Evolutionary conservation across 345 rosid genomes (phyloP), one percentile per base, ranked within the genome.

Genomic region (Eucalyptus marginata): DNA sequence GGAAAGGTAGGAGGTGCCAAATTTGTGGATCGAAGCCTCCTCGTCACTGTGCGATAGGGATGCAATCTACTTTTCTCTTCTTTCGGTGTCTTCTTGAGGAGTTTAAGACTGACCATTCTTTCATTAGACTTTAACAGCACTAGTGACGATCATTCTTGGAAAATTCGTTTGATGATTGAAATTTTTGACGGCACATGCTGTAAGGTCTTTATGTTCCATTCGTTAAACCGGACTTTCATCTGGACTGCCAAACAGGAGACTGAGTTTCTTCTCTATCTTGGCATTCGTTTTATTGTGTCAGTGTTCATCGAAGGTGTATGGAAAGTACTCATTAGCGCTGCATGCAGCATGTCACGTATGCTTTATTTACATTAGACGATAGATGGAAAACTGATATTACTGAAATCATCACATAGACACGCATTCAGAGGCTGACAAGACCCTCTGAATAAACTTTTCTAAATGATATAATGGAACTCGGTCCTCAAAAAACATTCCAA

Each of bases 1-100:
- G 98, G 99, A 88, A 96, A 96, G 68, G 97, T 96, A 13, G 96
- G 94, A 89, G 96, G 96, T 71, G 99, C 99, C 88, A 97, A 95
- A 92, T 96, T 97, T 90, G 36, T 92, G 5, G 95, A 96, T 86
- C 92, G 95, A 91, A 96, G 93, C 92, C 96, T 96, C 14, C 87
- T 95, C 86, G 92, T 97, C 91, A 96, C 96, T n/a, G 93, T 97
- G 95, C 91, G 87, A 87, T 96, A 90, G 91, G 46, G 27, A 18
- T 76, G 83, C 83, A 36, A 36, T 44, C 46, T 2, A 7, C 81
- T 25, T 47, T 33, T 46, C 29, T 29, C 52, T 88, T 59, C n/a
- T 31, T 40, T 51, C 43, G 31, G 20, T 27, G 49, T 17, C 50
- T 58, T 58, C 43, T 87, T 40, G 79, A 43, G 79, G 43, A 36